Evolutionary conservation across 371 early-diverging fungal genomes (phyloP), one percentile per base, ranked within the genome.

Genomic region (Blakeslea trispora): DNA sequence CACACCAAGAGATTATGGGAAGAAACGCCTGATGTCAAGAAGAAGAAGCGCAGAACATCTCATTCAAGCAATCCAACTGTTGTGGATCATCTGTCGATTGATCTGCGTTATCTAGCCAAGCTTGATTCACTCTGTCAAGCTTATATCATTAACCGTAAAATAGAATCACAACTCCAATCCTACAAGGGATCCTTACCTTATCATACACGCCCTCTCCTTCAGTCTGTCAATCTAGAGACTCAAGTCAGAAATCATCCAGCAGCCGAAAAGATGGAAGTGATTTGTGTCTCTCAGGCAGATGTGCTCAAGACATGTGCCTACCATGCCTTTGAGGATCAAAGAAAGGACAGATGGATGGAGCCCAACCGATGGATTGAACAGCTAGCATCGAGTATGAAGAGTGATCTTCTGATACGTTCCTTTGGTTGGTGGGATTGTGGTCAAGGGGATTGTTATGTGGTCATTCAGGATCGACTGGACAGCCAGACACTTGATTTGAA

Each of bases 381-480:
- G 22, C 48, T 71, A 14, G 22, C 66, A 24, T 64, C 73, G 0
- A 46, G 48, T 1, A 60, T 74, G 68, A 59, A 66, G 5, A 63
- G 72, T 21, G 71, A 76, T 24, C 63, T 79, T 7, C 42, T 79
- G 23, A 68, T 79, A 49, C 67, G 75, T 8, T 63, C 76, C 0
- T 75, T 68, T 11, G 80, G 80, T 0, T 72, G 79, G 73, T 76
- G 80, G 77, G 66, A 67, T 22, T 68, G 74, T 37, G 76, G 73
- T 14, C 57, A 61, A 53, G 70, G 69, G 3, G 75, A 79, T 39
- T 79, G 80, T 53, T 76, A 70, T 63, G 80, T 76, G 2, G 71
- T 72, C 2, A 62, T 75, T 14, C 76, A 79, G 53, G 72, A 74
- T 24, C 69, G 52, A 41, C 59, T 74, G 31, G 62, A 79, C 21